A percentile compares a stretch with the other conserved stretches of the same genome.
phyloP scores from a whole-genome alignment of 116 monocot species.

The Phalaenopsis hybrid region DNA sequence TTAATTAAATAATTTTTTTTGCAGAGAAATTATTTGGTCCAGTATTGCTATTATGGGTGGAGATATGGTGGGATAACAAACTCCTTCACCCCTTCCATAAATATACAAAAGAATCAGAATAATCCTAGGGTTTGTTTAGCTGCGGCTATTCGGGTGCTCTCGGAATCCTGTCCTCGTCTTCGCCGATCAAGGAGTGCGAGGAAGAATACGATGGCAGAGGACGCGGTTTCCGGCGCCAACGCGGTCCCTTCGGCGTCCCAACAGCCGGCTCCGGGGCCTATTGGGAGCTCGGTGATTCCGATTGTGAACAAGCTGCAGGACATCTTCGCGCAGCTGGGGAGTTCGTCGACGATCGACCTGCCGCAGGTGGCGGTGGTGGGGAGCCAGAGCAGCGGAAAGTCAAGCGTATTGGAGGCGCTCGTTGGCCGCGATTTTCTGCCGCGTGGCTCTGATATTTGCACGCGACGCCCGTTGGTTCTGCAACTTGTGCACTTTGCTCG shows the following conservation, averaged over 20 bases:
- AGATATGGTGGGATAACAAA: no score
- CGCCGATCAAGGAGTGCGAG: neutral
- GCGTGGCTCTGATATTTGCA: constrained; percentile 66
- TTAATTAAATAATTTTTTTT: no score
- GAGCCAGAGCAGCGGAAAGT: constrained; percentile 84
- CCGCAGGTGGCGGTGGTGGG: constrained; percentile 82
- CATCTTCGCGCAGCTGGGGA: constrained; percentile 68
- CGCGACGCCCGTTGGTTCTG: constrained; percentile 60
- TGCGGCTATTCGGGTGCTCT: neutral
- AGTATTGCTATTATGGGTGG: no score
- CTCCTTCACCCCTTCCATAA: no score
- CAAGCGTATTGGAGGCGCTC: constrained; percentile 76
- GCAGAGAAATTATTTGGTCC: no score
- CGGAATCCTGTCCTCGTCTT: neutral
- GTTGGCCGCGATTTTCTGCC: constrained; percentile 76
- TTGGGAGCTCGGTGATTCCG: constrained; percentile 68
- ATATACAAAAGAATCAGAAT: no score
- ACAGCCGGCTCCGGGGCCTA: constrained; percentile 18
- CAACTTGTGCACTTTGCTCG: constrained; percentile 46
- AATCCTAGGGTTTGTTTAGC: constrained; percentile 3
- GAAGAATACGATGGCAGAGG: constrained; percentile 28
- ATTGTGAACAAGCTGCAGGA: constrained; percentile 80
- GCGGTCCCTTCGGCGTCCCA: constrained; percentile 16
- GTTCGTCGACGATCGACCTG: constrained; percentile 50
- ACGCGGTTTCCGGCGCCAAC: constrained; percentile 10